phyloP scores from a whole-genome alignment of 306 rosid species.

The Corylus heterophylla region DNA sequence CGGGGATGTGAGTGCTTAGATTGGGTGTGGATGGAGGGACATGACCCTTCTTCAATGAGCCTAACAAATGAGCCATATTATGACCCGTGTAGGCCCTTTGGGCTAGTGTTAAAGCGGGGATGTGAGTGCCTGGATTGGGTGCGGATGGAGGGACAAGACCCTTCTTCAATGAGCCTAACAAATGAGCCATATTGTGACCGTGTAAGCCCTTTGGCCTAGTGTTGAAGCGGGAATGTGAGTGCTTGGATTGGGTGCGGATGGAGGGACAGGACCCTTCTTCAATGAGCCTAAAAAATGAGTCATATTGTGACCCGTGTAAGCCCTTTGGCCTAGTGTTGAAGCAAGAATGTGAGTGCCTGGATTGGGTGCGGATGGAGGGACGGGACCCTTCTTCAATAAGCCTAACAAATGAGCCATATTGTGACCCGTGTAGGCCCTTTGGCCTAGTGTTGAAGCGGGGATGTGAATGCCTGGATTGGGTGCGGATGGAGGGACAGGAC shows the following conservation, averaged over 20 bases:
- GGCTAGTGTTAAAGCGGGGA: not conserved
- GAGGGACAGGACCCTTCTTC: no score
- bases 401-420: no score
- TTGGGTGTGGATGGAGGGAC: not conserved
- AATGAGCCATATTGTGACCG: not conserved
- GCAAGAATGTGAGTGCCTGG: no score
- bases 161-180: not conserved
- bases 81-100: not conserved
- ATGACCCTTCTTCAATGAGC: not conserved
- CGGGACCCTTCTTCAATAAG: no score
- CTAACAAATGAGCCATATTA: not conserved
- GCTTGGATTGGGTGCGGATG: no score
- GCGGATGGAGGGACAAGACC: not conserved
- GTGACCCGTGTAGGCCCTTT: not conserved
- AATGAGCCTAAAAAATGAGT: not conserved
- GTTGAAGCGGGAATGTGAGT: not conserved
- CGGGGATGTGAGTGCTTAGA: not conserved
- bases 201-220: not conserved
- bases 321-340: no score
- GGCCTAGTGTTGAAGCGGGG: no score
- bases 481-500: no score
- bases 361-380: no score
- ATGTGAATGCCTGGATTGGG: no score
- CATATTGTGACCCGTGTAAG: not conserved
- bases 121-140: not conserved